phyloP scores from a whole-genome alignment of 2,329 filamentous ascomycete species.

The Scedosporium boydii region DNA sequence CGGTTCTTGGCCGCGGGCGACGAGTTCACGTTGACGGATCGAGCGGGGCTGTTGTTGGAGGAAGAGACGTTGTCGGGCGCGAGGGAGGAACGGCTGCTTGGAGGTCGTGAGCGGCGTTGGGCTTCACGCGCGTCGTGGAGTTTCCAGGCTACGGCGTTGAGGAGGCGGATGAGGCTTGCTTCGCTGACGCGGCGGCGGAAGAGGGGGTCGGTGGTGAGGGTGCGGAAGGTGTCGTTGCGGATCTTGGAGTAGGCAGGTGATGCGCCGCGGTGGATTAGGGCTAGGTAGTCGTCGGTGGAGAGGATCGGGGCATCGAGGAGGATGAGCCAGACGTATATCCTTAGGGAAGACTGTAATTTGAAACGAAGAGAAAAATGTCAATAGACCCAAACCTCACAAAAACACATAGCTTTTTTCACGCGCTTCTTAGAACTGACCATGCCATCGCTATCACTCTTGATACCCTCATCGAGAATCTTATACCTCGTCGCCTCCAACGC shows the following conservation, averaged over 20 bases:
- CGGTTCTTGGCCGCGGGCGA: conserved; percentile 32
- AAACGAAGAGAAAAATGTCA: not conserved
- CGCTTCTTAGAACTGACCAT: conserved; percentile 47
- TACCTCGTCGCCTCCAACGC: conserved; percentile 62
- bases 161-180: conserved; percentile 82
- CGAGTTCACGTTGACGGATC: not conserved
- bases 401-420: not conserved
- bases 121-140: conserved; percentile 67
- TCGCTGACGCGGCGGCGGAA: conserved; percentile 94
- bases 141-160: conserved; percentile 93
- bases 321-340: conserved; percentile 95
- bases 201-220: conserved; percentile 89
- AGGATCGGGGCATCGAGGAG: conserved; percentile 81
- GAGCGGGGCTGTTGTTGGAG: not conserved
- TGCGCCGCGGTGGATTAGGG: conserved; percentile 82
- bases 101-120: conserved; percentile 23
- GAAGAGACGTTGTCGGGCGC: conserved; percentile 14
- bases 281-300: conserved; percentile 78
- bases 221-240: conserved; percentile 95
- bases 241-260: conserved; percentile 96
- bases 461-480: conserved; percentile 65
- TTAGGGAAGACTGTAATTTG: conserved; percentile 66
- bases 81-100: conserved; percentile 24
- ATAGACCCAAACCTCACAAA: not conserved
- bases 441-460: conserved; percentile 70